These are phyloP conservation scores for Globisporangium barbulae DNA, from an alignment of 352 stramenopile genomes.

Conservation along the genomic window DNA sequence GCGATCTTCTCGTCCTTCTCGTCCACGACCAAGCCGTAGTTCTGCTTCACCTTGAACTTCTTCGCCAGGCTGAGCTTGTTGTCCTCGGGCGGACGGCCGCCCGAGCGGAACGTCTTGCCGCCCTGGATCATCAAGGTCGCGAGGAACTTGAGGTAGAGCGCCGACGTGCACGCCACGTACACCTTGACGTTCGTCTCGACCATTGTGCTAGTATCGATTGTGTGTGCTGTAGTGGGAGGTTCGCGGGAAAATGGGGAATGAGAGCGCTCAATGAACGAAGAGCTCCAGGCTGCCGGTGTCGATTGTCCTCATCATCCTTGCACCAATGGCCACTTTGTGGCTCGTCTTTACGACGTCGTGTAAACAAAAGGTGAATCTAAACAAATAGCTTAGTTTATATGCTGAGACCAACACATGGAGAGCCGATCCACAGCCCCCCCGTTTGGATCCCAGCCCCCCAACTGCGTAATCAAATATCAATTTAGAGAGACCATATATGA, in stretches of 20 bases:
- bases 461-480: no score
- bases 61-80: conserved; percentile 26
- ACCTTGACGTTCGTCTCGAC: conserved; percentile 14
- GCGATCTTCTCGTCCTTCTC: conserved; percentile 30
- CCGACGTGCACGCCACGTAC: conserved; percentile 31
- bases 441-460: no score
- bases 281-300: neutral
- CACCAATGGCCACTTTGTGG: neutral
- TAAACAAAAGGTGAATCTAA: neutral
- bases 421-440: no score
- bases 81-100: conserved; percentile 53
- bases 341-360: neutral
- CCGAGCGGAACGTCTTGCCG: conserved; percentile 45
- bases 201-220: neutral
- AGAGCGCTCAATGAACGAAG: neutral
- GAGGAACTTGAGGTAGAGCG: conserved; percentile 68
- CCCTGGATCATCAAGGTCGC: conserved; percentile 43
- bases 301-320: neutral
- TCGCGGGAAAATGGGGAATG: neutral
- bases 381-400: neutral
- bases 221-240: neutral
- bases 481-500: no score
- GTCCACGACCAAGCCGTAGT: conserved; percentile 31
- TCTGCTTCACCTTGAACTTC: conserved; percentile 29
- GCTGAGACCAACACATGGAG: neutral